These are phyloP conservation scores for Gamarada debralockiae DNA, from an alignment of 495 filamentous ascomycete species.

Conservation along the genomic window DNA sequence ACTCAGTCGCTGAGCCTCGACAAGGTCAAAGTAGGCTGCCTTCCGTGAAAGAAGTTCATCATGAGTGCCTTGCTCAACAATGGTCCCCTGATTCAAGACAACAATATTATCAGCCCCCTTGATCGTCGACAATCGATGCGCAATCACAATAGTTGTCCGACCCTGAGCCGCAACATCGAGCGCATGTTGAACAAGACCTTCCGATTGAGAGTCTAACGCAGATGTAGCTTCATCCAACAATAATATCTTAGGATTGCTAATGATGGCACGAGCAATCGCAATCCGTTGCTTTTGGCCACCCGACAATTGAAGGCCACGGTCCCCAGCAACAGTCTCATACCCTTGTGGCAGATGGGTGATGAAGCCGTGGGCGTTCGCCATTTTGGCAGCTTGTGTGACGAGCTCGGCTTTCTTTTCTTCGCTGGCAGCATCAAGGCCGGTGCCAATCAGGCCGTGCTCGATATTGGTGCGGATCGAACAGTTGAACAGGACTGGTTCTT, in stretches of 20 bases:
- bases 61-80: constrained; percentile 55
- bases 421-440: constrained; percentile 13
- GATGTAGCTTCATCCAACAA: constrained; percentile 76
- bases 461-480: constrained; percentile 67
- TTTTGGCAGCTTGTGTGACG: constrained; percentile 28
- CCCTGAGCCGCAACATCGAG: constrained; percentile 56
- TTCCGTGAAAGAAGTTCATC: constrained; percentile 40
- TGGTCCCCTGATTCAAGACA: constrained; percentile 53
- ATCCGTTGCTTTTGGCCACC: constrained; percentile 62
- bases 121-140: constrained; percentile 54
- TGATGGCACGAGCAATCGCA: constrained; percentile 61
- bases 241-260: constrained; percentile 63
- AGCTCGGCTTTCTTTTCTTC: constrained; percentile 24
- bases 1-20: constrained; percentile 3
- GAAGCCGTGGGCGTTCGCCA: constrained; percentile 43
- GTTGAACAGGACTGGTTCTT: constrained; percentile 58
- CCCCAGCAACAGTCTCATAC: constrained; percentile 44
- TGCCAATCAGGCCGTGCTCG: constrained; percentile 47
- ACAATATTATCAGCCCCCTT: constrained; percentile 46
- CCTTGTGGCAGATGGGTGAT: constrained; percentile 35
- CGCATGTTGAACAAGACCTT: constrained; percentile 63
- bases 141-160: constrained; percentile 58
- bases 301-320: constrained; percentile 35
- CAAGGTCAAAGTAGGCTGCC: constrained; percentile 24
- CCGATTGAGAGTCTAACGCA: constrained; percentile 66